Base-by-base conservation (phyloP, 129 eudicot genomes). In the Dittrichia graveolens region DNA sequence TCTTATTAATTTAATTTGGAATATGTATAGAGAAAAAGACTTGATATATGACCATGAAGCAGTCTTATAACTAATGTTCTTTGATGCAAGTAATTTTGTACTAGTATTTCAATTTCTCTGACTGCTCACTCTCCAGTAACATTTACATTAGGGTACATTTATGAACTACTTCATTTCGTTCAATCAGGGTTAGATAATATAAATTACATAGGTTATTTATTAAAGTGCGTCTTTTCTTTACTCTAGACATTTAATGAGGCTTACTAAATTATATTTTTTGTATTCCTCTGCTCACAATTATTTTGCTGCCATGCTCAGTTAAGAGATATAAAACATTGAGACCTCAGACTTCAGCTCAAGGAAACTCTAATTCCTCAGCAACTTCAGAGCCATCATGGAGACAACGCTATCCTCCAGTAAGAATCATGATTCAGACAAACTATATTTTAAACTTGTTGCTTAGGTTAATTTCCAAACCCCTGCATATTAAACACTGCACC, bases 381-480 rank as follows among this genome's bases (percentile, higher is more conserved):
- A 68, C 93, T 63, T 76, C 78, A 39, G 96, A 90, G 76, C 86
- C 85, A 78, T 90, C 93, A 78, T 90, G 96, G 96, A 90, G 83
- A 84, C 86, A 80, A 34, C 88, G 85, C 12, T 84, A 87, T 79
- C 96, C 96, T 72, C 90, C 85, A 67, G 96, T 90, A 87, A 86
- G 79, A 70, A 60, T 65, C 72, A 14, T 62, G 41, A 60, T 52
- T 67, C 49, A 45, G 72, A 42, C 15, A 76, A 10, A 47, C 5
- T 62, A 48, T 78, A 37, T 50, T 61, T 16, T 40, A 54, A 18
- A 50, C 50, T 41, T 43, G 4, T 66, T 83, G 57, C 19, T 55
- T 55, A 54, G 24, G 40, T 56, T 31, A 41, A 55, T 41, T 38
- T 52, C 42, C 37, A 55, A 11, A 55, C 42, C 16, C 65, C 18